These are phyloP conservation scores for Yamadazyma epiphylla DNA, from an alignment of 1,139 yeast genomes.

Conservation along the genomic window DNA sequence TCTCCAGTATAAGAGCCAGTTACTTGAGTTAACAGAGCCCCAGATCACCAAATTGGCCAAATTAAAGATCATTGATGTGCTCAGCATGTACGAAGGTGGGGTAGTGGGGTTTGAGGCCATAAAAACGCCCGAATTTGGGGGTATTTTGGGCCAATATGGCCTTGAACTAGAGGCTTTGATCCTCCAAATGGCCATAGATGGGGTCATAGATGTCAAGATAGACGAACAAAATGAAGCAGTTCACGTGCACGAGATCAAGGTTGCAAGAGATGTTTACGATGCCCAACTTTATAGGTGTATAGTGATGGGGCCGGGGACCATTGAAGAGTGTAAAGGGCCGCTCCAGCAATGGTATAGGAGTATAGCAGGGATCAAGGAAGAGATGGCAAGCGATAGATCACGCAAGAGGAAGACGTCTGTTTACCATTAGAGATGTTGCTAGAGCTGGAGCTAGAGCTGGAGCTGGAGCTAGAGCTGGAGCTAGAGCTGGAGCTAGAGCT, in stretches of 20 bases:
- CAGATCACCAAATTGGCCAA: slow-evolving; percentile 23
- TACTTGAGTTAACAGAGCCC: slow-evolving; percentile 8
- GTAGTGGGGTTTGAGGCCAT: slow-evolving; percentile 12
- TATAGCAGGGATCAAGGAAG: no score
- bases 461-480: no score
- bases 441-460: no score
- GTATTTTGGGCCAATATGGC: background rate
- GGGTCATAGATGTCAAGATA: slow-evolving; percentile 22
- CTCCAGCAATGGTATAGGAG: no score
- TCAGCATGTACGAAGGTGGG: slow-evolving; percentile 17
- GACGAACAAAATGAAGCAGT: slow-evolving; percentile 22
- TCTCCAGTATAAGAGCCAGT: slow-evolving; percentile 15
- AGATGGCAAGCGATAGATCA: no score
- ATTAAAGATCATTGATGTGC: slow-evolving; percentile 19
- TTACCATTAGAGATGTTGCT: no score
- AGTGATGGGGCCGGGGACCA: no score
- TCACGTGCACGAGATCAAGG: slow-evolving; percentile 15
- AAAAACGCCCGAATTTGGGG: slow-evolving; percentile 1
- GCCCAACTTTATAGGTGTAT: slow-evolving; percentile 15
- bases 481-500: no score
- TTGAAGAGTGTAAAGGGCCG: no score
- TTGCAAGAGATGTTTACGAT: slow-evolving; percentile 31
- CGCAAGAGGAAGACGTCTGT: no score
- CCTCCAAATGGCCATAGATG: slow-evolving; percentile 16
- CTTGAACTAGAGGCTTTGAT: slow-evolving; percentile 4